Evolutionary conservation across 768 basidiomycete species (phyloP).

Genomic region (Albatrellus ellisii): DNA sequence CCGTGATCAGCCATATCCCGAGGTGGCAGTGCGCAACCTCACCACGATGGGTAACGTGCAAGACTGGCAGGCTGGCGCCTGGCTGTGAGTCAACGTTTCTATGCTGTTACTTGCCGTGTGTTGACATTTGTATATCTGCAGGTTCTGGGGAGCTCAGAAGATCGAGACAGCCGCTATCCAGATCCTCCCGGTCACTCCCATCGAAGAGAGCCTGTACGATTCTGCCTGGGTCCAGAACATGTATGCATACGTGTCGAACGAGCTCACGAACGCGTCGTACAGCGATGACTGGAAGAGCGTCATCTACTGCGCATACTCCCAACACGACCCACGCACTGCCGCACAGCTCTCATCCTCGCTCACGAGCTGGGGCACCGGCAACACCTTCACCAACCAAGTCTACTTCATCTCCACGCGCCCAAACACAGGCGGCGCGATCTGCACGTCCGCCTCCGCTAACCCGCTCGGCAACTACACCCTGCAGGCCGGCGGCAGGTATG

Average conservation of each 20-base stretch:
- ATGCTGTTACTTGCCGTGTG: not conserved
- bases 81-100: constrained; percentile 18
- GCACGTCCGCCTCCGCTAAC: constrained; percentile 17
- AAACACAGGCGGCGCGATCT: constrained; percentile 18
- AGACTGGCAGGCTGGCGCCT: constrained; percentile 24
- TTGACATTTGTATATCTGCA: constrained; percentile 1
- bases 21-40: constrained; percentile 18
- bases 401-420: constrained; percentile 23
- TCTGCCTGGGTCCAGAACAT: constrained; percentile 20
- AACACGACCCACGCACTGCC: constrained; percentile 17
- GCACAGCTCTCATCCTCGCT: constrained; percentile 19
- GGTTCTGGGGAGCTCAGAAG: constrained; percentile 23
- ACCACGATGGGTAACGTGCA: constrained; percentile 25
- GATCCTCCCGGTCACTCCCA: constrained; percentile 24
- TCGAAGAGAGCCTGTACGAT: constrained; percentile 23
- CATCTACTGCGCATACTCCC: constrained; percentile 23
- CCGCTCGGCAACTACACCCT: constrained; percentile 21
- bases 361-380: constrained; percentile 23
- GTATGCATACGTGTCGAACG: constrained; percentile 17
- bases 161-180: constrained; percentile 24
- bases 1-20: constrained; percentile 24
- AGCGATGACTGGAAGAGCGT: constrained; percentile 23
- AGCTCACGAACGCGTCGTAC: constrained; percentile 15
- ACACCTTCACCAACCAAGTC: constrained; percentile 20
- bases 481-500: constrained; percentile 16